A percentile compares a stretch with the other conserved stretches of the same genome.
Conservation (phyloP, 140 eudicot species). For the Oenanthe javanica region DNA sequence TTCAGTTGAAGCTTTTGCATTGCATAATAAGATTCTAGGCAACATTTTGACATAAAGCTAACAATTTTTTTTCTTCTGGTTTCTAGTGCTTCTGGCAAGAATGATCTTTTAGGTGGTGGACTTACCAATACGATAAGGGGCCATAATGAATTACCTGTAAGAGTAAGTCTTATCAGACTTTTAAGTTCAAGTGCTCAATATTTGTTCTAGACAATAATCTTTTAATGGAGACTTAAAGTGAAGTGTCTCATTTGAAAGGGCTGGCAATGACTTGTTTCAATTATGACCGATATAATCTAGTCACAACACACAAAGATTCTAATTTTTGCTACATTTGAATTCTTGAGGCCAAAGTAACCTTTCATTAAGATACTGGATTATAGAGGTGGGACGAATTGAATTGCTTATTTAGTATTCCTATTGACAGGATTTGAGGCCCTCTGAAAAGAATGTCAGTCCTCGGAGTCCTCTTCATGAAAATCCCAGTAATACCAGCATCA, state of each 20-base stretch:
- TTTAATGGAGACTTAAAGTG: background rate
- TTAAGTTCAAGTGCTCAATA: slow-evolving; percentile 5
- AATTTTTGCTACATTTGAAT: background rate
- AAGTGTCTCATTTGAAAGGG: background rate
- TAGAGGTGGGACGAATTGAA: background rate
- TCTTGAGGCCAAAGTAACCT: background rate
- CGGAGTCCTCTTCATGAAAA: slow-evolving; percentile 34
- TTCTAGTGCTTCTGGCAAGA: slow-evolving; percentile 58
- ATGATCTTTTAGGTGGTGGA: slow-evolving; percentile 25
- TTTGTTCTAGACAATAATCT: background rate
- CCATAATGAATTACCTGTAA: slow-evolving; percentile 28
- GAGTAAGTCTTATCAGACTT: background rate
- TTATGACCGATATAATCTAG: background rate
- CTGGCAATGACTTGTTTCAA: background rate
- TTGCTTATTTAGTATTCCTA: background rate
- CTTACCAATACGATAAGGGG: slow-evolving; percentile 22
- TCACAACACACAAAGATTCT: slow-evolving; percentile 1
- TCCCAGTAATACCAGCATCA: slow-evolving; percentile 20
- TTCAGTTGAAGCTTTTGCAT: background rate
- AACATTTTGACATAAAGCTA: background rate
- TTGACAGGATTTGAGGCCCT: slow-evolving; percentile 37
- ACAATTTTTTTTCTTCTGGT: slow-evolving; percentile 13
- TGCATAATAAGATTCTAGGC: background rate
- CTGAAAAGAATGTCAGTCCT: slow-evolving; percentile 25
- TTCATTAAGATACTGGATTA: background rate